Evolutionary conservation across 2,329 filamentous ascomycete species (phyloP).

Genomic region (Clonostachys solani): DNA sequence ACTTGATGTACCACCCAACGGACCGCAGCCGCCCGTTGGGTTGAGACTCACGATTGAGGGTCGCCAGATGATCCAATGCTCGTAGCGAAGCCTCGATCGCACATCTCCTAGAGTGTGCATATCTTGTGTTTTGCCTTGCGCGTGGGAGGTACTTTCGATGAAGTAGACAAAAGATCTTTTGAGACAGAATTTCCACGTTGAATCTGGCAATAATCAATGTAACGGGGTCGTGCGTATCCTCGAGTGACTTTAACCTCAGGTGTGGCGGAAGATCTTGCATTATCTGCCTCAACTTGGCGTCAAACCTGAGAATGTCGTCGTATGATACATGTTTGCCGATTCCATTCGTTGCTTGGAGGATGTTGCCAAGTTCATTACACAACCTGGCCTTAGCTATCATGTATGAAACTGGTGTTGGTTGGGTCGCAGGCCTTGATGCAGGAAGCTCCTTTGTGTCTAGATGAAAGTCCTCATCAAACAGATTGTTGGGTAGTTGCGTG

Average conservation of each 20-base stretch:
- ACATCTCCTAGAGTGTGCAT: constrained; percentile 76
- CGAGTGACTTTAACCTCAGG: constrained; percentile 69
- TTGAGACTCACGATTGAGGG: constrained; percentile 70
- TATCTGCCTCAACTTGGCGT: constrained; percentile 56
- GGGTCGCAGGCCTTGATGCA: constrained; percentile 59
- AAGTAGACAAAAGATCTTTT: constrained; percentile 84
- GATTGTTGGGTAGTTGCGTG: constrained; percentile 69
- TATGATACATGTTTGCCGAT: constrained; percentile 53
- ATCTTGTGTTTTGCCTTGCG: constrained; percentile 74
- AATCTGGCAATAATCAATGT: constrained; percentile 83
- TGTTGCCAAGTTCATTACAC: constrained; percentile 64
- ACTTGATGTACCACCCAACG: constrained; percentile 75
- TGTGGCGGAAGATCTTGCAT: constrained; percentile 72
- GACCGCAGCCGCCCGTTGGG: constrained; percentile 66
- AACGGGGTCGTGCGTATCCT: constrained; percentile 75
- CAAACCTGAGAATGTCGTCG: constrained; percentile 60
- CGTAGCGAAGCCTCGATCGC: constrained; percentile 86
- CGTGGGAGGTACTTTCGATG: constrained; percentile 84
- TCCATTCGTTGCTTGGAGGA: constrained; percentile 60
- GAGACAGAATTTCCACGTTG: constrained; percentile 78
- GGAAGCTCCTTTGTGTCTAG: constrained; percentile 65
- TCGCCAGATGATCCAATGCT: constrained; percentile 72
- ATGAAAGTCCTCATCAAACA: constrained; percentile 77
- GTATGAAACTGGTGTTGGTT: constrained; percentile 74
- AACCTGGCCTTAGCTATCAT: constrained; percentile 72